These are phyloP conservation scores for Casuarina cunninghamiana DNA, from an alignment of 306 rosid genomes.

Conservation along the genomic window DNA sequence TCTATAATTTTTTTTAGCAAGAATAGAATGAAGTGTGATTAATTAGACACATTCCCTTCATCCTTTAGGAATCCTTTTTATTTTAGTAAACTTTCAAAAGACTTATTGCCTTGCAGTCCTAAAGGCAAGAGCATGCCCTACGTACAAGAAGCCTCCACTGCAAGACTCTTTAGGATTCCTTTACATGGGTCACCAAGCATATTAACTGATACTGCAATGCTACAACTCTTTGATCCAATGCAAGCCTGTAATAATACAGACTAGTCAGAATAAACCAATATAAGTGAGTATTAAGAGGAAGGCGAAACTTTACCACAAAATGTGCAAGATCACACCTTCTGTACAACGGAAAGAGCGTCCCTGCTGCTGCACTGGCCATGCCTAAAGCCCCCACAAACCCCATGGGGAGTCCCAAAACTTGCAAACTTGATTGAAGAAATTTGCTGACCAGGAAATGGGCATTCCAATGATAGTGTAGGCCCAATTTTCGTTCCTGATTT, in stretches of 20 bases:
- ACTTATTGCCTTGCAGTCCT: too few relatives aligned
- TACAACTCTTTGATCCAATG: conserved; percentile 78
- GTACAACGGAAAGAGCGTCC: conserved; percentile 57
- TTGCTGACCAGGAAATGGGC: conserved; percentile 70
- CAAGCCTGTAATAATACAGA: conserved; percentile 59
- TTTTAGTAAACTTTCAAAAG: too few relatives aligned
- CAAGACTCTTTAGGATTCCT: conserved; percentile 73
- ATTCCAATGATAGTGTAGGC: conserved; percentile 63
- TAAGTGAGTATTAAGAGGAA: not conserved
- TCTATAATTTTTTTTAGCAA: too few relatives aligned
- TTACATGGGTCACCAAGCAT: conserved; percentile 74
- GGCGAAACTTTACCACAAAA: not conserved
- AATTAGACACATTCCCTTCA: too few relatives aligned
- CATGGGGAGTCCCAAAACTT: conserved; percentile 76
- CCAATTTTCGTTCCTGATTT: conserved; percentile 29
- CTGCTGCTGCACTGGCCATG: conserved; percentile 70
- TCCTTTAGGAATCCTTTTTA: too few relatives aligned
- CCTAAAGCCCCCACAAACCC: conserved; percentile 74
- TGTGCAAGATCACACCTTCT: conserved; percentile 50
- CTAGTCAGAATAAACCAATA: conserved; percentile 22
- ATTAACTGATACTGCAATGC: conserved; percentile 49
- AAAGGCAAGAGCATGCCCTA: conserved; percentile 20
- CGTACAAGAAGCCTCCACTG: conserved; percentile 84
- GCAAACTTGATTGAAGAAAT: conserved; percentile 87
- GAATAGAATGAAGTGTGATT: too few relatives aligned